Percentiles rank a stretch among this genome's conserved stretches.
These are phyloP conservation scores for Ceratobasidium sp. DNA, from an alignment of 1,284 basidiomycete species.

Conservation along the genomic window DNA sequence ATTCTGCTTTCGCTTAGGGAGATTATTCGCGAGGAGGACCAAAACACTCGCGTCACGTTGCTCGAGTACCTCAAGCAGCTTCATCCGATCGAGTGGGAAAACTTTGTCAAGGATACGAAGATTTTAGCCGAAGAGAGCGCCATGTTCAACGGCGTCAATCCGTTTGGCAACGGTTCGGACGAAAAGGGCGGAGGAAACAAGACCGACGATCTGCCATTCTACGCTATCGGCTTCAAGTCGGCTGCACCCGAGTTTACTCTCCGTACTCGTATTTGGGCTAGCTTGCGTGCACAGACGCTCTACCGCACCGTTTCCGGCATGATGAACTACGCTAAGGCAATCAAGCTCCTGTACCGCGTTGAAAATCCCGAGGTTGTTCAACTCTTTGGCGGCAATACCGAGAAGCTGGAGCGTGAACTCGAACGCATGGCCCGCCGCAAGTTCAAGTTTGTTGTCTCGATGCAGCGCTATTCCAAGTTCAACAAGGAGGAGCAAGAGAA, in stretches of 20 bases:
- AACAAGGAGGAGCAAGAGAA: slow-evolving; percentile 99
- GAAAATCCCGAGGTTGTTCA: slow-evolving; percentile 99
- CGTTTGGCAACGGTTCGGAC: slow-evolving; percentile 72
- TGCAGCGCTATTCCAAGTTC: slow-evolving; percentile 99
- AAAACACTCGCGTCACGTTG: slow-evolving; percentile 92
- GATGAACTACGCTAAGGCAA: slow-evolving; percentile 99
- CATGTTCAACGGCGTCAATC: slow-evolving; percentile 80
- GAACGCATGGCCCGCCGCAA: slow-evolving; percentile 98
- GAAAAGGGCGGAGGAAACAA: slow-evolving; percentile 84
- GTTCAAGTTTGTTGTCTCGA: slow-evolving; percentile 99
- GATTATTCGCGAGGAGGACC: slow-evolving; percentile 96
- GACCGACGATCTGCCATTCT: slow-evolving; percentile 95
- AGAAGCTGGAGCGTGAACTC: slow-evolving; percentile 94
- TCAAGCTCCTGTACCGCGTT: slow-evolving; percentile 99
- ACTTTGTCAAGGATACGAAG: slow-evolving; percentile 99
- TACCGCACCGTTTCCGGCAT: slow-evolving; percentile 99
- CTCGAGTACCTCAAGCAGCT: slow-evolving; percentile 98
- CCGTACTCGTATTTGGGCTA: slow-evolving; percentile 99
- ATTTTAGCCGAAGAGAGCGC: slow-evolving; percentile 96
- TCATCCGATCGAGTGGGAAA: slow-evolving; percentile 98
- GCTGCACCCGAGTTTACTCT: slow-evolving; percentile 98
- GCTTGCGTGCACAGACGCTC: slow-evolving; percentile 95
- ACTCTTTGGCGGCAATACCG: slow-evolving; percentile 96
- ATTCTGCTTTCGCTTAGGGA: slow-evolving; percentile 91
- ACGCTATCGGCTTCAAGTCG: slow-evolving; percentile 99